These are phyloP conservation scores for Phycomyces blakesleeanus DNA, from an alignment of 192 early-diverging fungal genomes.

Conservation along the genomic window DNA sequence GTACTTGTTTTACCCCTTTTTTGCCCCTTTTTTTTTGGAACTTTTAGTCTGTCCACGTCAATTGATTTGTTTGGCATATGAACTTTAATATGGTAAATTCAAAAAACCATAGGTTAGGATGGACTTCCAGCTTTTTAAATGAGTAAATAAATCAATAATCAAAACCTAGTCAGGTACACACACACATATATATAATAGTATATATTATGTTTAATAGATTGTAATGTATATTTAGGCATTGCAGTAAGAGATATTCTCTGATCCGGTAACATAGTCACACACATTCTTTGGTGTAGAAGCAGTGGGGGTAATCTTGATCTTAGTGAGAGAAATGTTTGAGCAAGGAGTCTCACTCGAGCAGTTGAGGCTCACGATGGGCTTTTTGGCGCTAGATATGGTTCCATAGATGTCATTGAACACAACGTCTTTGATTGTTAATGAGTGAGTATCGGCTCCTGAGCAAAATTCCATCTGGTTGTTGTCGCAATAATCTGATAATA, in stretches of 20 bases:
- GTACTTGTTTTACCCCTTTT: no score
- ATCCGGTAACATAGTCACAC: slow-evolving; percentile 1
- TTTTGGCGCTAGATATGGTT: neutral
- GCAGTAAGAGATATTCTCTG: neutral
- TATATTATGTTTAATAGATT: no score
- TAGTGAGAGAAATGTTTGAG: neutral
- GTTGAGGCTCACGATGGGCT: slow-evolving; percentile 2
- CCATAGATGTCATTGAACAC: slow-evolving; percentile 5
- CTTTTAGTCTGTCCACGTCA: no score
- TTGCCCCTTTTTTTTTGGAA: no score
- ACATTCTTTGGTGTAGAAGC: neutral
- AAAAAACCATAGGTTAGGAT: no score
- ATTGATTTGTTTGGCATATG: no score
- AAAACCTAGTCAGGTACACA: no score
- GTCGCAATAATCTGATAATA: slow-evolving; percentile 4
- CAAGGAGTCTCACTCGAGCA: slow-evolving; percentile 7
- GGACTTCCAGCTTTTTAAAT: no score
- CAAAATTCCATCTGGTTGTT: slow-evolving; percentile 2
- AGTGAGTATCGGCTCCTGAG: neutral
- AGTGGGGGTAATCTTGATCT: slow-evolving; percentile 8
- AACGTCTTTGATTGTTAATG: neutral
- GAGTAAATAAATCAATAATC: no score
- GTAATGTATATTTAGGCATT: no score
- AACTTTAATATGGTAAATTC: no score
- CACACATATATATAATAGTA: no score